Evolutionary conservation across 2,329 filamentous ascomycete species (phyloP), one percentile per base, ranked within the genome.

Genomic region (Colletotrichum simmondsii): DNA sequence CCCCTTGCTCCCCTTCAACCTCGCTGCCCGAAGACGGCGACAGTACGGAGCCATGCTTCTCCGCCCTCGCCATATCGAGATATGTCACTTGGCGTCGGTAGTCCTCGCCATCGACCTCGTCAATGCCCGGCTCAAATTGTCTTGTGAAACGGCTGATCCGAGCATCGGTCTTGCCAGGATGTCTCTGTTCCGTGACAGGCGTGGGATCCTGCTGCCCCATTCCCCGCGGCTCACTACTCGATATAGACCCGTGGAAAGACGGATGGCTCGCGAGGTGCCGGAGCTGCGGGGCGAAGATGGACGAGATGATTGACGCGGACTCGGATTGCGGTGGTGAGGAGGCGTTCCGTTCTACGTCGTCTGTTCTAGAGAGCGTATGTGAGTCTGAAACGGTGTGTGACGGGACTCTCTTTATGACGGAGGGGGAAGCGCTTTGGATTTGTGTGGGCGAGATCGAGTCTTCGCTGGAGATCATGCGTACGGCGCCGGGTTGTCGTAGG

Each of bases 141-240:
- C 63, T 59, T 5, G 71, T 67, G 57, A 71, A 73, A n/a, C 71
- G 71, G 46, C 71, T 73, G 7, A 73, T 71, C 0, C 79, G 14
- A 4, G 35, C 65, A 1, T 71, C 56, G 16, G 65, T 65, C 65
- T 74, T 68, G 22, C 74, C 72, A 22, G 68, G 60, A 8, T 68
- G 68, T 2, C 72, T 49, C 53, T 74, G 72, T 62, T 75, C 68
- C 42, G 64, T 52, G 7, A 72, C 35, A 10, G 72, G 67, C 8
- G 61, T 74, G 5, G 59, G 1, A 22, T 42, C 26, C 56, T 37
- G 22, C 49, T 53, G 32, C 6, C n/a, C 52, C 35, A 2, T 8
- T 10, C 19, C 12, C 19, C 5, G 24, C 22, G 49, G 24, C 1
- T 22, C 5, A 1, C 35, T 19, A 5, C 8, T 37, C 16, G 65